These are phyloP conservation scores for Comarum palustre DNA, from an alignment of 306 rosid species.

Conservation along the genomic window DNA sequence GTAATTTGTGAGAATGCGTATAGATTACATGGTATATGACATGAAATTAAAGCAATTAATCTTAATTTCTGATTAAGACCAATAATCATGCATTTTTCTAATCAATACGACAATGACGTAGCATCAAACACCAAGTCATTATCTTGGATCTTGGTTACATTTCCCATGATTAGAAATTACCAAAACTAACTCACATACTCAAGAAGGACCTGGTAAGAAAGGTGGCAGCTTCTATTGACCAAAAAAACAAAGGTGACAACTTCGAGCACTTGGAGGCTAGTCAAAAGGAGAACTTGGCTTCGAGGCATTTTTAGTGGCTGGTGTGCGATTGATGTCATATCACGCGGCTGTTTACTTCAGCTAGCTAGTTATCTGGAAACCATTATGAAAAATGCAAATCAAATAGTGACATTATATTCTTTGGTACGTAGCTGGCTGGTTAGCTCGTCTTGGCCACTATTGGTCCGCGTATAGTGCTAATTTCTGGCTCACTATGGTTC, in stretches of 20 bases:
- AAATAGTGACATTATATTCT: neutral
- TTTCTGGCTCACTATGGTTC: neutral
- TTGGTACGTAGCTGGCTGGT: neutral
- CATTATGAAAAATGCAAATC: neutral
- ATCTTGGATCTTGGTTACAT: too few relatives aligned
- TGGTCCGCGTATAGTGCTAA: neutral
- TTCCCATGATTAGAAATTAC: too few relatives aligned
- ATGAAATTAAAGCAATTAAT: too few relatives aligned
- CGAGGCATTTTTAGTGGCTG: neutral
- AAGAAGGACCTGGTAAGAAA: too few relatives aligned
- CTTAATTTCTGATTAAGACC: too few relatives aligned
- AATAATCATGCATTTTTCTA: too few relatives aligned
- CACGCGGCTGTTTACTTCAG: neutral
- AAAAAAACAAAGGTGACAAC: neutral
- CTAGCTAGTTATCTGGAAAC: neutral
- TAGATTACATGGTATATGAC: too few relatives aligned
- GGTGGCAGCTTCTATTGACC: too few relatives aligned
- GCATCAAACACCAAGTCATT: too few relatives aligned
- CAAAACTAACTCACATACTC: too few relatives aligned
- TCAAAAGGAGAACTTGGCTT: neutral
- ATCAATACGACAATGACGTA: too few relatives aligned
- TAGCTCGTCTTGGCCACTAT: neutral
- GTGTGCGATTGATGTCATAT: neutral
- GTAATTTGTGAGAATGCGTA: too few relatives aligned
- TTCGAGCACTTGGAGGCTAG: neutral